Evolutionary conservation across 345 rosid genomes (phyloP).

Genomic region (Eucalyptus marginata): DNA sequence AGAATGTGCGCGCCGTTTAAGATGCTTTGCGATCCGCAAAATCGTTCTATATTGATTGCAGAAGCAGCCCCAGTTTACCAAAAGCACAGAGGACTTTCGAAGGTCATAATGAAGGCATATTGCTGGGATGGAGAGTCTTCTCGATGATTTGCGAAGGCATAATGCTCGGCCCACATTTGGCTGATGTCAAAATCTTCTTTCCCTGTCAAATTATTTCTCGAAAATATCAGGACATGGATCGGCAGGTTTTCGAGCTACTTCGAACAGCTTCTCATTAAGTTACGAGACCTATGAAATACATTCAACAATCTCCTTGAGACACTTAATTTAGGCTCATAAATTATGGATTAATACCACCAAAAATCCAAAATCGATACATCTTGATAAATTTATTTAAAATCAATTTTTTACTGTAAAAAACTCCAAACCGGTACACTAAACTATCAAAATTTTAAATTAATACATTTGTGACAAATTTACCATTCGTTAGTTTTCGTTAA

Average conservation of each 20-base stretch:
- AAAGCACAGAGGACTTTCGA: neutral
- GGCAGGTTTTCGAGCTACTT: neutral
- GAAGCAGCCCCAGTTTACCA: neutral
- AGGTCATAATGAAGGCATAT: neutral
- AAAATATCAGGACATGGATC: neutral
- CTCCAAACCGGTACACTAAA: fast-evolving
- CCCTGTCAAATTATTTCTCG: neutral
- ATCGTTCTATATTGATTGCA: neutral
- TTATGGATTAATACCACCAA: fast-evolving
- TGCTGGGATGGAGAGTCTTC: neutral
- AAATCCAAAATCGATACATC: fast-evolving
- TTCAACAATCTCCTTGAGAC: neutral
- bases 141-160: neutral
- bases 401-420: no score
- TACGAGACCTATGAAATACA: neutral
- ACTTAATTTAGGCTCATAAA: neutral
- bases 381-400: no score
- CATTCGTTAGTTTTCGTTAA: fast-evolving
- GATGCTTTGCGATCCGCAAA: neutral
- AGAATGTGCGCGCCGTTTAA: neutral
- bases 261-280: neutral
- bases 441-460: fast-evolving
- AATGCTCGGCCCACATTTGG: neutral
- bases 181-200: neutral
- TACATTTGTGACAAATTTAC: fast-evolving